These are phyloP conservation scores for Paramarasmius palmivorus DNA, from an alignment of 1,284 basidiomycete species.

Conservation along the genomic window DNA sequence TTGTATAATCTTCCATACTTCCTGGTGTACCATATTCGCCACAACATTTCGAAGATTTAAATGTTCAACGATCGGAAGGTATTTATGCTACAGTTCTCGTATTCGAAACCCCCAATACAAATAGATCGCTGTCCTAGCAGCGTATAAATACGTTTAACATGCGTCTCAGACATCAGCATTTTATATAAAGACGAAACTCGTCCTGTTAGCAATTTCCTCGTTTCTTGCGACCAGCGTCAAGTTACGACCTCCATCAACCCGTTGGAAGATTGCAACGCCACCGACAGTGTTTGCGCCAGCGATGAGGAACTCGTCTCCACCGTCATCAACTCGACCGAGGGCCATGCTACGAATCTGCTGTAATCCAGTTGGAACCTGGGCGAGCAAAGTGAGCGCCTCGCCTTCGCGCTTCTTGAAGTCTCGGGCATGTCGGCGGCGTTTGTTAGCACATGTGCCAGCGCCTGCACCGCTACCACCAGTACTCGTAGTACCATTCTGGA, in stretches of 20 bases:
- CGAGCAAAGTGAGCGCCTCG: constrained; percentile 40
- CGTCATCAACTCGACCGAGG: constrained; percentile 41
- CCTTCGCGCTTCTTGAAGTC: constrained; percentile 8
- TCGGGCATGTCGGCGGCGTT: constrained; percentile 2
- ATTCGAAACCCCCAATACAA: too few relatives aligned
- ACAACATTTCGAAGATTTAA: too few relatives aligned
- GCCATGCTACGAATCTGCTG: constrained; percentile 62
- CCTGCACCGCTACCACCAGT: not conserved
- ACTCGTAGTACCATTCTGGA: constrained; percentile 24
- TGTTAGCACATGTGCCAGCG: constrained; percentile 13
- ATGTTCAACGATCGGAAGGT: too few relatives aligned
- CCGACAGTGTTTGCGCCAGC: constrained; percentile 40
- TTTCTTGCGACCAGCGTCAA: constrained; percentile 49
- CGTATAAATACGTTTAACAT: too few relatives aligned
- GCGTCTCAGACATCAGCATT: not conserved
- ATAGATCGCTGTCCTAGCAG: too few relatives aligned
- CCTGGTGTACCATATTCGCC: too few relatives aligned
- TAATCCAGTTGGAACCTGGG: constrained; percentile 59
- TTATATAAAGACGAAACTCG: constrained; percentile 49
- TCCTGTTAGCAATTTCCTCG: constrained; percentile 45
- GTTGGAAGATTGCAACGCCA: constrained; percentile 52
- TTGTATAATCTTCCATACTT: too few relatives aligned
- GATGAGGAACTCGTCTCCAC: constrained; percentile 54
- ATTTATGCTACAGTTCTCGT: too few relatives aligned
- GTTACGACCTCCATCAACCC: constrained; percentile 48